phyloP scores from a whole-genome alignment of 31 red algal genomes.

The Porphyra umbilicalis region DNA sequence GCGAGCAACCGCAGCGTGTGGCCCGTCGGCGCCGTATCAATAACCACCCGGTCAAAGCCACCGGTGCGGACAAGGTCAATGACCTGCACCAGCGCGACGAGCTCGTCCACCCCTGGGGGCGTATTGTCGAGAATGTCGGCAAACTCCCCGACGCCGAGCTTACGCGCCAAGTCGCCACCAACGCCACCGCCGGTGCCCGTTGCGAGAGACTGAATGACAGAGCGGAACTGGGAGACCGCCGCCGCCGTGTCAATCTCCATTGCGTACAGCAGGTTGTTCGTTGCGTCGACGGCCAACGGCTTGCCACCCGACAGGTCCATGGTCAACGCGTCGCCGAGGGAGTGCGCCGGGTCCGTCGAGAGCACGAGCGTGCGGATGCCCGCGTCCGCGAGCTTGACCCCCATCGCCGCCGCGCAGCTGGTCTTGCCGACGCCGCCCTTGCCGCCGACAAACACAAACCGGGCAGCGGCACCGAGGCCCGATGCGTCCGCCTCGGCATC shows the following conservation, averaged over 20 bases:
- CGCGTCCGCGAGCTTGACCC: conserved; percentile 43
- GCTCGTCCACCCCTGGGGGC: conserved; percentile 96
- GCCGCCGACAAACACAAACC: conserved; percentile 83
- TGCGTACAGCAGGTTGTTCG: conserved; percentile 40
- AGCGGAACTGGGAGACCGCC: conserved; percentile 68
- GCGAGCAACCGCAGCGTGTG: conserved; percentile 85
- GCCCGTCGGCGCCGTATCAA: conserved; percentile 96
- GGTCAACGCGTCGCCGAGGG: conserved; percentile 71
- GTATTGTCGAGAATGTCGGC: conserved; percentile 78
- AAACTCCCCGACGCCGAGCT: conserved; percentile 85
- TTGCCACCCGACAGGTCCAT: conserved; percentile 37
- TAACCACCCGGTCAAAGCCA: conserved; percentile 76
- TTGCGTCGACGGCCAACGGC: conserved; percentile 30
- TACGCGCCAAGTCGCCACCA: conserved; percentile 61
- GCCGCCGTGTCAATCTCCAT: conserved; percentile 89
- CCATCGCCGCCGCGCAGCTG: conserved; percentile 42
- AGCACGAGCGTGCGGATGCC: conserved; percentile 73
- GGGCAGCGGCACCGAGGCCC: conserved; percentile 4
- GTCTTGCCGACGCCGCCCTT: conserved; percentile 98
- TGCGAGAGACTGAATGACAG: conserved; percentile 42
- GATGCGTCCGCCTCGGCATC: neutral
- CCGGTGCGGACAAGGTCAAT: conserved; percentile 62
- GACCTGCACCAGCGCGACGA: conserved; percentile 77
- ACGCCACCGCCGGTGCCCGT: conserved; percentile 29
- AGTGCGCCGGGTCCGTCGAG: conserved; percentile 96